Evolutionary conservation across 306 rosid species (phyloP).

Genomic region (Crotalaria pallida): DNA sequence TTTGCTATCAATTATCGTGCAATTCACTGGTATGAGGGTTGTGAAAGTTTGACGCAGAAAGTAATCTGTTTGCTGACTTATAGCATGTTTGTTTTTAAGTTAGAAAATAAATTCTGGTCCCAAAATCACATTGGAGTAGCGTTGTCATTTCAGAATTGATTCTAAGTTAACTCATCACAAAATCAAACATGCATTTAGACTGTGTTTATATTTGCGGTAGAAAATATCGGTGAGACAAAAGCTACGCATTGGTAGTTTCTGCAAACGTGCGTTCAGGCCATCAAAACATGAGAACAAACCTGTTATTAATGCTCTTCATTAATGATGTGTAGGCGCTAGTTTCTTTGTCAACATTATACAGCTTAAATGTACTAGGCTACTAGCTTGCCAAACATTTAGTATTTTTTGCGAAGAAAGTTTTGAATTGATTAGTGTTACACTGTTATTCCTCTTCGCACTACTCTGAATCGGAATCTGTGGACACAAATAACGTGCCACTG

Average conservation of each 20-base stretch:
- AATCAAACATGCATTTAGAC: too few relatives aligned
- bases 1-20: background rate
- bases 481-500: background rate
- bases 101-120: too few relatives aligned
- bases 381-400: background rate
- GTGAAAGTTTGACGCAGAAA: background rate
- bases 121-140: too few relatives aligned
- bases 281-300: too few relatives aligned
- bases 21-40: background rate
- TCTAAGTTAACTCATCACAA: too few relatives aligned
- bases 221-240: too few relatives aligned
- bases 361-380: background rate
- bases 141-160: too few relatives aligned
- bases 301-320: background rate
- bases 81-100: too few relatives aligned
- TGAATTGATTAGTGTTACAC: background rate
- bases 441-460: background rate
- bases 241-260: too few relatives aligned
- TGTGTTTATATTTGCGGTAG: too few relatives aligned
- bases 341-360: background rate
- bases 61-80: background rate
- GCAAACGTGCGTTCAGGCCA: too few relatives aligned
- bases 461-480: background rate
- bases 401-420: background rate
- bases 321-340: background rate